Base-by-base conservation (phyloP, 139 green algal genomes). In the Diplosphaera chodatii region DNA sequence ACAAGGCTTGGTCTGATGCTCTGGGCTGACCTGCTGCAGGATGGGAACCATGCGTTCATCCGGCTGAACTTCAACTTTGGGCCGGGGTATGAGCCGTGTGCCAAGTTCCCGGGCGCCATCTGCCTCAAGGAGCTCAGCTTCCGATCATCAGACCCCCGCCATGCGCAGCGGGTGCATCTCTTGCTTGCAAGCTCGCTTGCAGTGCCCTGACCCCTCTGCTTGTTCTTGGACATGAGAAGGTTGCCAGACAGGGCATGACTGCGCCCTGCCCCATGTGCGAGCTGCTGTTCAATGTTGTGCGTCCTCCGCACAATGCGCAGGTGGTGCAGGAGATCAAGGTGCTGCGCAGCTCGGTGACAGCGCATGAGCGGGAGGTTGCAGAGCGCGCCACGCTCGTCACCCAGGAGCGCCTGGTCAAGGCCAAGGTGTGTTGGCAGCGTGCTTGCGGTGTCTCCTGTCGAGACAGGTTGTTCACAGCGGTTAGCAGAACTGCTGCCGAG, bases 121-220 rank as follows among this genome's bases (percentile, higher is more conserved):
- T 94, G 96, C 70, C 64, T 99, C 22, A 97, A 97, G 76, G 95
- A 99, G 84, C 77, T 98, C 10, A 94, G 88, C 33, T 99, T 97
- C 82, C 76, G 87, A 56, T 91, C 83, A 1, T 85, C 75, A 25
- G 91, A 99, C 75, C 63, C 66, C 6, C 73, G 77, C 3, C 88
- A 94, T 71, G 84, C 86, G 21, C 83, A 83, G 64, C 72, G 71
- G 63, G 75, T 83, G 55, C n/a, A n/a, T n/a, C n/a, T n/a, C n/a
- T n/a, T n/a, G n/a, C n/a, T n/a, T n/a, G n/a, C n/a, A n/a, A n/a
- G n/a, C n/a, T n/a, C n/a, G n/a, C n/a, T n/a, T n/a, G n/a, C n/a
- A n/a, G n/a, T n/a, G n/a, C n/a, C n/a, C n/a, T n/a, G n/a, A n/a
- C n/a, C n/a, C n/a, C n/a, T n/a, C n/a, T n/a, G n/a, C n/a, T n/a